Percentiles rank a stretch among this genome's conserved stretches.
These are phyloP conservation scores for Condylostoma magnum DNA, from an alignment of 169 alveolate species.

Conservation along the genomic window DNA sequence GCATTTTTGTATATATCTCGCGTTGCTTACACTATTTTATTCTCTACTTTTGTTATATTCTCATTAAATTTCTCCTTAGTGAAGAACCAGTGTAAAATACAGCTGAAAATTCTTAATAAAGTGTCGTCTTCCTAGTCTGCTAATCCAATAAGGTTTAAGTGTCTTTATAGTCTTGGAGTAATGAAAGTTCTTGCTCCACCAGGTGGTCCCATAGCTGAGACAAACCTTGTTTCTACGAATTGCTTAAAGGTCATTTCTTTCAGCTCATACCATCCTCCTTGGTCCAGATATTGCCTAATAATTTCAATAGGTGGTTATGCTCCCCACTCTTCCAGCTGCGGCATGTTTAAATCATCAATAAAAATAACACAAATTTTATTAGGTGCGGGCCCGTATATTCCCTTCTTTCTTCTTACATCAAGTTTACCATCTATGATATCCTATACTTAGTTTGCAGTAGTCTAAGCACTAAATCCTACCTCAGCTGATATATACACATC, in stretches of 20 bases:
- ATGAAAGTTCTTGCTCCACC: conserved; percentile 83
- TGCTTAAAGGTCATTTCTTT: conserved; percentile 75
- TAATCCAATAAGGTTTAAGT: conserved; percentile 72
- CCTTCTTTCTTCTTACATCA: conserved; percentile 74
- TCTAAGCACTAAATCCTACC: conserved; percentile 82
- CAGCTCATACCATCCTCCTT: conserved; percentile 89
- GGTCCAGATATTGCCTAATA: conserved; percentile 89
- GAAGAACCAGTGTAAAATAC: conserved; percentile 83
- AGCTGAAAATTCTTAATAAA: conserved; percentile 65
- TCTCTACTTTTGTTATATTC: conserved; percentile 62
- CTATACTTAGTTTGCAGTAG: conserved; percentile 78
- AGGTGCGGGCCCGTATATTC: conserved; percentile 78
- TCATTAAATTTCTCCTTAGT: conserved; percentile 66
- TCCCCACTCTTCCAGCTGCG: conserved; percentile 84
- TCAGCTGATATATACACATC: conserved; percentile 53
- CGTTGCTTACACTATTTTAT: conserved; percentile 68
- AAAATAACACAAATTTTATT: conserved; percentile 73
- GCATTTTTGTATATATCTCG: conserved; percentile 68
- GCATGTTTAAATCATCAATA: conserved; percentile 91
- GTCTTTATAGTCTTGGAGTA: conserved; percentile 75
- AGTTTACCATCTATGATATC: conserved; percentile 77
- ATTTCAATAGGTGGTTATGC: conserved; percentile 90
- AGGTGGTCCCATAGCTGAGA: conserved; percentile 89
- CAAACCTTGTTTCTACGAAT: conserved; percentile 67
- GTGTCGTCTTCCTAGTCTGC: conserved; percentile 78